Percentiles rank a stretch among this genome's conserved stretches.
Evolutionary conservation across 1,139 yeast genomes (phyloP).

Genomic region (Saccharomyces hybrid): DNA sequence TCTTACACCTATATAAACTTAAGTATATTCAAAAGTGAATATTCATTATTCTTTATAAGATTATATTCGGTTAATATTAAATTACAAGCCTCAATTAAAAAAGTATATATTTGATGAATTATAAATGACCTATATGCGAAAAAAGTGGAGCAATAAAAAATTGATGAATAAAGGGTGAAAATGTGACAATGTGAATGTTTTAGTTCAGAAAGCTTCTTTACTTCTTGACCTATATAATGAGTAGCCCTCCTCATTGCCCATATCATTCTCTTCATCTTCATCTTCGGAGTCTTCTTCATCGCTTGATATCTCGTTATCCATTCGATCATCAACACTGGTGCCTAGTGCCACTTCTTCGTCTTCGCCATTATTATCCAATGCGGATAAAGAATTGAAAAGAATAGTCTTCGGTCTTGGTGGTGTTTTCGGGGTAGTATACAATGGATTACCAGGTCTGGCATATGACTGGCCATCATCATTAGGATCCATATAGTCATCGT

Average conservation of each 20-base stretch:
- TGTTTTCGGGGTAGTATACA: slow-evolving; percentile 36
- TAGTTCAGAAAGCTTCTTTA: neutral
- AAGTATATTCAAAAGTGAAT: neutral
- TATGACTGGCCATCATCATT: slow-evolving; percentile 76
- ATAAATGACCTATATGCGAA: neutral
- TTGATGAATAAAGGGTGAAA: neutral
- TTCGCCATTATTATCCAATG: neutral
- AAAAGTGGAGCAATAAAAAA: neutral
- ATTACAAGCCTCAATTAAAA: neutral
- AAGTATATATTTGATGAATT: neutral
- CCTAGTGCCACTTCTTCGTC: neutral
- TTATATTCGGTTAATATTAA: neutral
- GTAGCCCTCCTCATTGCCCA: slow-evolving; percentile 16
- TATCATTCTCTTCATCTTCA: slow-evolving; percentile 15
- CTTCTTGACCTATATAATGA: neutral
- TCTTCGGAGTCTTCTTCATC: slow-evolving; percentile 12
- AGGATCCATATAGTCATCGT: slow-evolving; percentile 53
- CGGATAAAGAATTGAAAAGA: neutral
- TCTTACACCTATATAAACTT: neutral
- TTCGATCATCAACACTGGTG: slow-evolving; percentile 9
- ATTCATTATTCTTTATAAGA: neutral
- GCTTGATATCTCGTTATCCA: slow-evolving; percentile 16
- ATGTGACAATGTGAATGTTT: neutral
- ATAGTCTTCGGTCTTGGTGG: slow-evolving; percentile 11
- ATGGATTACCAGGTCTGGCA: slow-evolving; percentile 51